Percentiles rank a stretch among this genome's conserved stretches.
phyloP scores from a whole-genome alignment of 1,139 yeast genomes.

The Nakaseomyces delphensis region DNA sequence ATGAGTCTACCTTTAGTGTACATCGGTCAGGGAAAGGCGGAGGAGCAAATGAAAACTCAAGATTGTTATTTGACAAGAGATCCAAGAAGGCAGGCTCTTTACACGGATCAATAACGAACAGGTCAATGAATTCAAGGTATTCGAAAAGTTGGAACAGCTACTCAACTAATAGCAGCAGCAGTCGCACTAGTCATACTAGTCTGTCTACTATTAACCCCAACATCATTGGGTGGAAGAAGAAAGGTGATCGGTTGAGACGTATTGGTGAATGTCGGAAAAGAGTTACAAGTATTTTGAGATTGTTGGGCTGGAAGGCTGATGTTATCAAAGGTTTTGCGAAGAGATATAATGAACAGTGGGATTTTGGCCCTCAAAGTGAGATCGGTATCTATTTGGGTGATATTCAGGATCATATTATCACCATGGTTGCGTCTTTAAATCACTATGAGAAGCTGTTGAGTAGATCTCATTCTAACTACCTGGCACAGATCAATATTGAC shows the following conservation, averaged over 20 bases:
- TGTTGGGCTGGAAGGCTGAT: constrained; percentile 88
- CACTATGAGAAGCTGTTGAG: constrained; percentile 92
- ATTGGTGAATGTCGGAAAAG: constrained; percentile 93
- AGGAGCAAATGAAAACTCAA: constrained; percentile 8
- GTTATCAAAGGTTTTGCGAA: constrained; percentile 92
- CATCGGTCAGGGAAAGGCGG: constrained; percentile 15
- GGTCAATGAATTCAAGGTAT: constrained; percentile 13
- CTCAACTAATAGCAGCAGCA: constrained; percentile 10
- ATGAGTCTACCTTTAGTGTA: constrained; percentile 12
- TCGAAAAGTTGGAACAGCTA: neutral
- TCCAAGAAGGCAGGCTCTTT: constrained; percentile 1
- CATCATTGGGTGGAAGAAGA: constrained; percentile 74
- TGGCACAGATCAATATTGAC: constrained; percentile 94
- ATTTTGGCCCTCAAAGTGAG: constrained; percentile 62
- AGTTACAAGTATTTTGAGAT: constrained; percentile 80
- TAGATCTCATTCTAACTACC: constrained; percentile 85
- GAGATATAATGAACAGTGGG: constrained; percentile 78
- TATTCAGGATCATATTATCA: constrained; percentile 88
- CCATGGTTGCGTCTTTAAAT: constrained; percentile 90
- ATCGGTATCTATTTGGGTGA: constrained; percentile 89
- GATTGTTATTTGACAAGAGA: constrained; percentile 3
- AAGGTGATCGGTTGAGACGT: constrained; percentile 88
- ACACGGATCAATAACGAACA: constrained; percentile 14
- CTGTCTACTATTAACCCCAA: constrained; percentile 36
- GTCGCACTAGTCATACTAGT: constrained; percentile 37